Evolutionary conservation across 148 eudicot genomes (phyloP).

Genomic region (Cornus kousa): DNA sequence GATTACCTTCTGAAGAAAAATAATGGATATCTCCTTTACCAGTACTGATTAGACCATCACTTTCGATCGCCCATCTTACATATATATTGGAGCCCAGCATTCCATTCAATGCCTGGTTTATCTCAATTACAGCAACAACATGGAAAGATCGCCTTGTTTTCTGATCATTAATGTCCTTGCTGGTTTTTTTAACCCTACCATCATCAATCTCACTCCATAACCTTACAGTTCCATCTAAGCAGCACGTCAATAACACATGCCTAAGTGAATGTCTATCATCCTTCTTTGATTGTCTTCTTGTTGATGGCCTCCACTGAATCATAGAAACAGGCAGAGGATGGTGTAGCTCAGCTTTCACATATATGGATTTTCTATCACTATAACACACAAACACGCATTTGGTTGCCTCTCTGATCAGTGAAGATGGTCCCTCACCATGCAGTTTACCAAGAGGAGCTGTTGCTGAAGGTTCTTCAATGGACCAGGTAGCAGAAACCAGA

Average conservation of each 20-base stretch:
- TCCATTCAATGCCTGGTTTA: conserved; percentile 68
- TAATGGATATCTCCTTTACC: conserved; percentile 31
- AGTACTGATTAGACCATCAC: conserved; percentile 41
- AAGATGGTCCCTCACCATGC: conserved; percentile 30
- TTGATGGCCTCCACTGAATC: conserved; percentile 91
- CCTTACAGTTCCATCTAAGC: conserved; percentile 87
- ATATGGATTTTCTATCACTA: conserved; percentile 46
- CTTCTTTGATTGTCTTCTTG: conserved; percentile 33
- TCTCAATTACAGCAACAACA: conserved; percentile 76
- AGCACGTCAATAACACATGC: conserved; percentile 68
- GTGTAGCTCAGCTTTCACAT: conserved; percentile 46
- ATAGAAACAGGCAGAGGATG: conserved; percentile 83
- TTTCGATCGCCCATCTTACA: conserved; percentile 78
- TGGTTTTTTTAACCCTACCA: conserved; percentile 52
- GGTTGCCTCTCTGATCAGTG: conserved; percentile 26
- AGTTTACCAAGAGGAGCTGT: conserved; percentile 38
- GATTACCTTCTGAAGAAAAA: conserved; percentile 37
- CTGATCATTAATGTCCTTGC: conserved; percentile 53
- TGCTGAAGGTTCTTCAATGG: conserved; percentile 72
- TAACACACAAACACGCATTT: conserved; percentile 51
- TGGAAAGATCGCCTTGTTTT: conserved; percentile 52
- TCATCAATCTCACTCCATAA: conserved; percentile 91
- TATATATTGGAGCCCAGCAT: conserved; percentile 61
- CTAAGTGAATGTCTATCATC: conserved; percentile 37
- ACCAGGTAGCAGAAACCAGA: conserved; percentile 77